Conservation (phyloP, 768 basidiomycete genomes). For the Rhizopogon vulgaris region DNA sequence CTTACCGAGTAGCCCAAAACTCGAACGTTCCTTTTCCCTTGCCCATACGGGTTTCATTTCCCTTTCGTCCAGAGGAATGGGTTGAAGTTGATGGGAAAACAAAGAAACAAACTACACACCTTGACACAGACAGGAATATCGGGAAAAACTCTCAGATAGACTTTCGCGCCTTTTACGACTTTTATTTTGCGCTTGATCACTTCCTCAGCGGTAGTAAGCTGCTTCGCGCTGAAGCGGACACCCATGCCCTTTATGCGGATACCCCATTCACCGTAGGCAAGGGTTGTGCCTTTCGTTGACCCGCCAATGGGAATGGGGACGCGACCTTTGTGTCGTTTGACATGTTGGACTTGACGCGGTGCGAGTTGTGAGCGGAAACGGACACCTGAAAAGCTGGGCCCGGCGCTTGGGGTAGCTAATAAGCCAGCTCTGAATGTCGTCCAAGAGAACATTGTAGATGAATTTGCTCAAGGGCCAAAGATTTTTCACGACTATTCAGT, state of each 20-base stretch:
- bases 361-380: conserved; percentile 60
- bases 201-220: conserved; percentile 79
- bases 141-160: conserved; percentile 88
- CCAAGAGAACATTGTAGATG: neutral
- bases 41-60: conserved; percentile 99
- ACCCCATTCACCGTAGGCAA: conserved; percentile 90
- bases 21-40: conserved; percentile 99
- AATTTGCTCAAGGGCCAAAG: neutral
- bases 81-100: neutral
- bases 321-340: conserved; percentile 87
- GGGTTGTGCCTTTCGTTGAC: conserved; percentile 87
- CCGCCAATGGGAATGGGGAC: conserved; percentile 85
- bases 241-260: conserved; percentile 83
- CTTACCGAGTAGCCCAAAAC: conserved; percentile 91
- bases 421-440: neutral
- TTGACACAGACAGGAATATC: conserved; percentile 98
- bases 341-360: conserved; percentile 75
- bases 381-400: conserved; percentile 15
- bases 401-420: conserved; percentile 1
- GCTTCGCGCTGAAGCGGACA: conserved; percentile 79
- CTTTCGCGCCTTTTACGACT: conserved; percentile 79
- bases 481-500: too few relatives aligned
- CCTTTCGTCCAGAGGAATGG: conserved; percentile 36
- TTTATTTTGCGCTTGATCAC: conserved; percentile 89
- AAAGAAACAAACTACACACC: conserved; percentile 35